Percentiles rank a stretch among this genome's conserved stretches.
These are phyloP conservation scores for Colletotrichum musicola DNA, from an alignment of 2,329 filamentous ascomycete genomes.

Conservation along the genomic window DNA sequence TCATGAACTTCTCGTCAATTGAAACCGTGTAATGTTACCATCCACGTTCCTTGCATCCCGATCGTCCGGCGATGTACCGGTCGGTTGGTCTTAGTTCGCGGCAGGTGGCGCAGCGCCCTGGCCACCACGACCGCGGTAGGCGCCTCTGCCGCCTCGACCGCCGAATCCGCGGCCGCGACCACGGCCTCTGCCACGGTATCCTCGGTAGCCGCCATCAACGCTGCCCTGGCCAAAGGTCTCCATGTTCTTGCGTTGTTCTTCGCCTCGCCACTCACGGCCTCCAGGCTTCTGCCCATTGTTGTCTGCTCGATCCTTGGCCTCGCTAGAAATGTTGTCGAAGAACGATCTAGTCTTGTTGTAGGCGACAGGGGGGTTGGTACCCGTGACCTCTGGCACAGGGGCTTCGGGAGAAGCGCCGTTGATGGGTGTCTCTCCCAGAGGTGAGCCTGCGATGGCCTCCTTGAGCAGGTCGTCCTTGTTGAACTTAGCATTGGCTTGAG, in stretches of 20 bases:
- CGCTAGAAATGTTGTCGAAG: constrained; percentile 98
- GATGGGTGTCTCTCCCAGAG: constrained; percentile 64
- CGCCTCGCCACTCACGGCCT: constrained; percentile 88
- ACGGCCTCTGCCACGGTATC: constrained; percentile 83
- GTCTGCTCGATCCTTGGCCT: constrained; percentile 88
- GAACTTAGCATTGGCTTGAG: constrained; percentile 63
- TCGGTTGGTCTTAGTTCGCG: constrained; percentile 25
- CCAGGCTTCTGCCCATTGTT: constrained; percentile 76
- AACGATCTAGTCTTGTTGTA: constrained; percentile 94
- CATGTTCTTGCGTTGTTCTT: constrained; percentile 95
- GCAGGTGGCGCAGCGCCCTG: constrained; percentile 16
- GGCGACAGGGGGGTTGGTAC: constrained; percentile 54
- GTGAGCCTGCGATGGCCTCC: constrained; percentile 86
- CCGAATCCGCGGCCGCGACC: constrained; percentile 72
- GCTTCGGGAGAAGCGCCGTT: constrained; percentile 54
- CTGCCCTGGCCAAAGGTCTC: constrained; percentile 98
- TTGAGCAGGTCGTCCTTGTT: constrained; percentile 75
- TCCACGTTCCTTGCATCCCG: not conserved
- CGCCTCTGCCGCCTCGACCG: constrained; percentile 50
- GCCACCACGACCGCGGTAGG: constrained; percentile 50
- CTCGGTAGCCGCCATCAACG: constrained; percentile 83
- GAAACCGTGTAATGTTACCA: not conserved
- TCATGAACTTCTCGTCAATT: constrained; percentile 5
- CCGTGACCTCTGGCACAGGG: constrained; percentile 44
- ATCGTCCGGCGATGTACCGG: not conserved